phyloP scores from a whole-genome alignment of 345 rosid species.

The Brassica juncea region DNA sequence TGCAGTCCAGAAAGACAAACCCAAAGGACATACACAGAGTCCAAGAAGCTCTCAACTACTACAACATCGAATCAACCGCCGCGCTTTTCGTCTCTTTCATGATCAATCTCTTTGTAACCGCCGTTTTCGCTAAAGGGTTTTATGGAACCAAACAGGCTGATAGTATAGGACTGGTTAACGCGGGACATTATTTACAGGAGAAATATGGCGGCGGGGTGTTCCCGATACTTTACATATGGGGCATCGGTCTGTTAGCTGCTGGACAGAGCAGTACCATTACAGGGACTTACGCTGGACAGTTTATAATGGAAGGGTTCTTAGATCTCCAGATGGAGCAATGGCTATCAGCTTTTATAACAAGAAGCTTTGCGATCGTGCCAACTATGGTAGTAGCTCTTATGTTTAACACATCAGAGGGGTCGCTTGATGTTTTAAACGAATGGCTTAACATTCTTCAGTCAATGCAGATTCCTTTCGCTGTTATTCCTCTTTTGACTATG shows the following conservation, averaged over 20 bases:
- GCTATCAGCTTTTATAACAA: constrained; percentile 80
- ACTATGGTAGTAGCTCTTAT: constrained; percentile 76
- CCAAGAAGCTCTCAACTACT: constrained; percentile 87
- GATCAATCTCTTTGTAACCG: constrained; percentile 86
- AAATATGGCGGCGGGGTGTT: constrained; percentile 82
- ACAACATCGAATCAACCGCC: constrained; percentile 71
- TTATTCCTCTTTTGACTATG: constrained; percentile 88
- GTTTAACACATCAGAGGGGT: constrained; percentile 75
- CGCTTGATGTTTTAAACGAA: constrained; percentile 76
- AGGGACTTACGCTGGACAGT: constrained; percentile 96
- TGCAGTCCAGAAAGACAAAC: constrained; percentile 79
- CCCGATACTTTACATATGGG: constrained; percentile 92
- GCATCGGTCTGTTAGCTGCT: constrained; percentile 88
- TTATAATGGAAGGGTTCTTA: constrained; percentile 94
- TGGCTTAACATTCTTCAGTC: constrained; percentile 97
- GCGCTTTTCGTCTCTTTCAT: constrained; percentile 72
- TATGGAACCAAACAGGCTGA: constrained; percentile 73
- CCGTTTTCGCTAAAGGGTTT: constrained; percentile 91
- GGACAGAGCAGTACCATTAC: constrained; percentile 97
- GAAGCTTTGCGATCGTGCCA: constrained; percentile 88
- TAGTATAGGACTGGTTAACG: constrained; percentile 76
- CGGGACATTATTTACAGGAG: constrained; percentile 77
- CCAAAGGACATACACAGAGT: constrained; percentile 62
- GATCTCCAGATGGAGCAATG: constrained; percentile 85
- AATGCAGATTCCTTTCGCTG: constrained; percentile 90